These are phyloP conservation scores for Amanita pseudoporphyria DNA, from an alignment of 768 basidiomycete genomes.

Conservation along the genomic window DNA sequence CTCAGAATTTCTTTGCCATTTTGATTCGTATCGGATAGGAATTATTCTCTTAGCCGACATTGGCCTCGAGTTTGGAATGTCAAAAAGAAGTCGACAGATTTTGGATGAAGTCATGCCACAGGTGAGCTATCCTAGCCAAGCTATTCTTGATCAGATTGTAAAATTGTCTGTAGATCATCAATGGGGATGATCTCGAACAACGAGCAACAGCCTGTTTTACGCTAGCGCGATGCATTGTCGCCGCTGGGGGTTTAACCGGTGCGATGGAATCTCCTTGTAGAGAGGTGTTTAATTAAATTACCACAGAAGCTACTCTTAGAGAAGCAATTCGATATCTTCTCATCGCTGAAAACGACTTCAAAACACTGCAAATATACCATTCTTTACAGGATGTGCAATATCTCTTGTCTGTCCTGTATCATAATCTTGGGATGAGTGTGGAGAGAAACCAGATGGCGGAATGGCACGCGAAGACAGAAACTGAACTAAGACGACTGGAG, in stretches of 20 bases:
- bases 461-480: slow-evolving; percentile 37
- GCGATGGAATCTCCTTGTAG: slow-evolving; percentile 10
- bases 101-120: slow-evolving; percentile 80
- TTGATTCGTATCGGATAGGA: slow-evolving; percentile 56
- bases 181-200: slow-evolving; percentile 65
- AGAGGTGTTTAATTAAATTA: background rate
- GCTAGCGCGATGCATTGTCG: slow-evolving; percentile 66
- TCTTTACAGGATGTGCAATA: slow-evolving; percentile 65
- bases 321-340: slow-evolving; percentile 54
- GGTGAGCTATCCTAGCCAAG: slow-evolving; percentile 26
- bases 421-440: slow-evolving; percentile 49
- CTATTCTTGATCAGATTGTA: background rate
- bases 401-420: slow-evolving; percentile 57
- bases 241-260: slow-evolving; percentile 40
- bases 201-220: slow-evolving; percentile 69
- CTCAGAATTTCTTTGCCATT: slow-evolving; percentile 67
- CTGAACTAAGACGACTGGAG: slow-evolving; percentile 31
- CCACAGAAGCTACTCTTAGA: slow-evolving; percentile 31
- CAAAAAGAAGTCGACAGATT: slow-evolving; percentile 50
- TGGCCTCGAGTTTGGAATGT: slow-evolving; percentile 69
- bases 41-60: slow-evolving; percentile 71
- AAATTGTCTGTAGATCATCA: slow-evolving; percentile 40
- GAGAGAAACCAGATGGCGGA: slow-evolving; percentile 48
- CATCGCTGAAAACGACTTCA: slow-evolving; percentile 60
- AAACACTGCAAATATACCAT: slow-evolving; percentile 43